Evolutionary conservation across 768 basidiomycete species (phyloP).

Genomic region (Coprinopsis sp.): DNA sequence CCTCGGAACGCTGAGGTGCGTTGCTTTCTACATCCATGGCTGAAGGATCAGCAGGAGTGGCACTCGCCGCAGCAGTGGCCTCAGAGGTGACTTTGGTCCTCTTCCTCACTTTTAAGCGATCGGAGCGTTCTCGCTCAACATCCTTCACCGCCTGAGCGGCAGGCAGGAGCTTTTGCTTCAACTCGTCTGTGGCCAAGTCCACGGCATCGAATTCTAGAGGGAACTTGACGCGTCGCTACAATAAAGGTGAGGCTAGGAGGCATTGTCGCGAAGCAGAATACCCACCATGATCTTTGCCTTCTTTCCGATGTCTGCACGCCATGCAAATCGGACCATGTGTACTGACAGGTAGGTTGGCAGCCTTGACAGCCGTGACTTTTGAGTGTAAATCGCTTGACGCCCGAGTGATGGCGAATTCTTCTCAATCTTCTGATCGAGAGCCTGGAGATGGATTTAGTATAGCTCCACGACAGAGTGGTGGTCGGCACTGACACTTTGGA

Average conservation of each 20-base stretch:
- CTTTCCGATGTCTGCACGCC: slow-evolving; percentile 85
- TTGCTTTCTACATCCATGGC: too few species aligned
- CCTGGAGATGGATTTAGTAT: slow-evolving; percentile 36
- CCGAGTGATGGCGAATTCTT: slow-evolving; percentile 79
- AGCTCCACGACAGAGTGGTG: neutral
- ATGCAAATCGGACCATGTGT: slow-evolving; percentile 95
- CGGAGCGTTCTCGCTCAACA: slow-evolving; percentile 77
- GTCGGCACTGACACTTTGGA: slow-evolving; percentile 56
- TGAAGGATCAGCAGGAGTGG: slow-evolving; percentile 23
- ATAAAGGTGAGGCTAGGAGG: slow-evolving; percentile 1
- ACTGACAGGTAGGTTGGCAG: slow-evolving; percentile 83
- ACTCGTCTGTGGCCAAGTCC: slow-evolving; percentile 76
- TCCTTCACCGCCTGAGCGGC: slow-evolving; percentile 70
- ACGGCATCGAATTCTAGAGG: slow-evolving; percentile 82
- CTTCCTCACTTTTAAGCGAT: slow-evolving; percentile 78
- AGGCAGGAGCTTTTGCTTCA: slow-evolving; percentile 66
- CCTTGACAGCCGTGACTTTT: slow-evolving; percentile 75
- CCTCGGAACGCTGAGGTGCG: slow-evolving; percentile 24
- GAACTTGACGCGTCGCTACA: slow-evolving; percentile 87
- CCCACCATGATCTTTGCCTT: slow-evolving; percentile 99
- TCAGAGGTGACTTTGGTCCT: slow-evolving; percentile 49
- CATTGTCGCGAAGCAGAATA: too few species aligned
- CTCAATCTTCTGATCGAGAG: slow-evolving; percentile 80
- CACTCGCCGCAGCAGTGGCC: slow-evolving; percentile 34
- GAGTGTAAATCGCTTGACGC: slow-evolving; percentile 76